phyloP scores from a whole-genome alignment of 1,284 basidiomycete genomes.

The Psilocybe mexicana region DNA sequence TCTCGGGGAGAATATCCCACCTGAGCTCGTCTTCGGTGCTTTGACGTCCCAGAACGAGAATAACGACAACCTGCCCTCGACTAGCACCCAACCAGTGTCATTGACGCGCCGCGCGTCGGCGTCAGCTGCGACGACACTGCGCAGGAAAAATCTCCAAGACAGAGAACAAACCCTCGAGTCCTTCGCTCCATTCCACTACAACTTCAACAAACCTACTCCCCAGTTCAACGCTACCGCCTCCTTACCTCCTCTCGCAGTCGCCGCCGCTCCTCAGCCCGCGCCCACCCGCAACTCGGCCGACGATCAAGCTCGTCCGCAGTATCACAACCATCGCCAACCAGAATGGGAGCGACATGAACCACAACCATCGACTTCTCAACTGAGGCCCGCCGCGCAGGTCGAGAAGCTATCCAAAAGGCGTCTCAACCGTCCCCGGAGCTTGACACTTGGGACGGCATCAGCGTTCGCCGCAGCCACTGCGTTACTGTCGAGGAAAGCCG shows the following conservation, averaged over 20 bases:
- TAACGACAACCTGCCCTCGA: background rate
- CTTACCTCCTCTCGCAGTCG: slow-evolving; percentile 9
- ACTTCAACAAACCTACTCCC: slow-evolving; percentile 6
- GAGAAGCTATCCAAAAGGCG: slow-evolving; percentile 8
- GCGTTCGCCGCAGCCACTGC: slow-evolving; percentile 21
- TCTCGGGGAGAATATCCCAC: slow-evolving; percentile 55
- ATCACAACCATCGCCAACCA: background rate
- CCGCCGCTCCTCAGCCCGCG: background rate
- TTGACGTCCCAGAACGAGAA: background rate
- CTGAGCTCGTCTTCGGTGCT: slow-evolving; percentile 47
- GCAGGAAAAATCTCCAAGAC: background rate
- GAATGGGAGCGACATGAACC: background rate
- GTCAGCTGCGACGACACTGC: background rate
- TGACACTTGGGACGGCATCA: slow-evolving; percentile 25
- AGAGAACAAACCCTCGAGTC: background rate
- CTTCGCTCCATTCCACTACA: slow-evolving; percentile 7
- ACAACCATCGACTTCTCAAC: background rate
- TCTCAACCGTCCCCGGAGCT: slow-evolving; percentile 28
- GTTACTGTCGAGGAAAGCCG: background rate
- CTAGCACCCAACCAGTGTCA: background rate
- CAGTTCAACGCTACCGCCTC: slow-evolving; percentile 13
- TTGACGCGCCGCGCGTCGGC: background rate
- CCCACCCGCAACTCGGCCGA: background rate
- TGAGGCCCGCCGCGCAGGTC: background rate
- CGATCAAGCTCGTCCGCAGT: background rate